phyloP scores from a whole-genome alignment of 2,329 filamentous ascomycete species.

The Reticulascus tulasneorum region DNA sequence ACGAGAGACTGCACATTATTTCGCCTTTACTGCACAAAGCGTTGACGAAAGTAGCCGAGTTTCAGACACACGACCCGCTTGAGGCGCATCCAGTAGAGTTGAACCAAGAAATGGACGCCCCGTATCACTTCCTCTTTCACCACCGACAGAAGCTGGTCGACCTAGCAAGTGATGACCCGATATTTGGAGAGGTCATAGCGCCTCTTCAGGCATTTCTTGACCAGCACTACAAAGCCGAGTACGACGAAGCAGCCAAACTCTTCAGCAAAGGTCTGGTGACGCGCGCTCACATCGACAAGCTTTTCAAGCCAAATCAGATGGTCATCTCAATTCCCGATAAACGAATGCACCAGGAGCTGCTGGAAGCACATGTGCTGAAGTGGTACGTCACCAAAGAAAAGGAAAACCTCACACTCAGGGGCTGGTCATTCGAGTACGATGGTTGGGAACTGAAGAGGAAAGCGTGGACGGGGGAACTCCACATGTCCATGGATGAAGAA shows the following conservation, averaged over 20 bases:
- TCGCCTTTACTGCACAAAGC: not conserved
- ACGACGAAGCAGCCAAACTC: not conserved
- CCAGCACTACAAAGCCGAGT: not conserved
- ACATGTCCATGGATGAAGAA: not conserved
- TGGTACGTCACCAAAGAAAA: not conserved
- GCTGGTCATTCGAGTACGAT: not conserved
- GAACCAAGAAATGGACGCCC: not conserved
- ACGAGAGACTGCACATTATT: not conserved
- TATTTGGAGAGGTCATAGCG: not conserved
- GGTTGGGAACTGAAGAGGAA: not conserved
- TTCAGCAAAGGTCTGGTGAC: not conserved
- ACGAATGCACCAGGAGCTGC: not conserved
- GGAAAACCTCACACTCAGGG: not conserved
- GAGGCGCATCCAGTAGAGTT: not conserved
- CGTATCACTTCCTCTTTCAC: not conserved
- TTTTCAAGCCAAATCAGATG: constrained; percentile 2
- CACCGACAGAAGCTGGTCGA: not conserved
- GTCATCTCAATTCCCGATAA: too few species aligned
- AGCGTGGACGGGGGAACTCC: not conserved
- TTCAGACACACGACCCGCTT: not conserved
- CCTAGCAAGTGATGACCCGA: not conserved
- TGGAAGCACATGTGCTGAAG: not conserved
- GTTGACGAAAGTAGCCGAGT: not conserved
- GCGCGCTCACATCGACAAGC: not conserved
- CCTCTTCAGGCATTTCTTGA: not conserved